Base-by-base conservation (phyloP, 2,329 filamentous ascomycete species). In the Fonsecaea multimorphosa region DNA sequence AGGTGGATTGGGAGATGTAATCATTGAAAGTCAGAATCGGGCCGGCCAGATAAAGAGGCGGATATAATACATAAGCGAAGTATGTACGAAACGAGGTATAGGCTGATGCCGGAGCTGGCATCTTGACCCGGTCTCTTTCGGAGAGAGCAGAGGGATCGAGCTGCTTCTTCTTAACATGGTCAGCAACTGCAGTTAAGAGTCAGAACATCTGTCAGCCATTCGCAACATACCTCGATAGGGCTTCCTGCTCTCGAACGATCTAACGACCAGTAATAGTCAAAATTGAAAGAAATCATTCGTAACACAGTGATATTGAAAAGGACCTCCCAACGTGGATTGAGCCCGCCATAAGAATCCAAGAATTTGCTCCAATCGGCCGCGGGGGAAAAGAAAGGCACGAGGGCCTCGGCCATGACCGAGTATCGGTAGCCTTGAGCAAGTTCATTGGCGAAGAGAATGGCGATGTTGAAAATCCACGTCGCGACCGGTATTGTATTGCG, bases 1-100 rank as follows among this genome's bases (percentile, higher is more conserved):
- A 90, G 71, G 91, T 90, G 67, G 85, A 84, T 77, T 99, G 95
- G 0, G 91, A 91, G 68, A 98, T 89, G 82, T 95, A 99, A 81
- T 99, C 96, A 79, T 99, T 99, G 82, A 98, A 99, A 12, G 93
- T 98, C 67, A 99, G 77, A 73, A 99, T 97, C 0, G 95, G 95
- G 0, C 95, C 95, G 0, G 93, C 87, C 34, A 99, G 85, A 78
- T 98, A 99, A 0, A 99, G 85, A 0, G 95, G 95, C 1, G 93
- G 92, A 76, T 99, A 99, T 65, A 98, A 86, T 44, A 89, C 82
- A 76, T 97, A 99, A 52, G 91, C 93, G 53, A 97, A 76, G 77
- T 96, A 98, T 78, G 96, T 96, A 70, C 89, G 87, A 79, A 95
- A 92, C 27, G 81, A 87, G 75, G 87, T 80, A 69, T 79, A 99